These are phyloP conservation scores for Spergularia azorica DNA, from an alignment of 179 eudicot species.

Conservation along the genomic window DNA sequence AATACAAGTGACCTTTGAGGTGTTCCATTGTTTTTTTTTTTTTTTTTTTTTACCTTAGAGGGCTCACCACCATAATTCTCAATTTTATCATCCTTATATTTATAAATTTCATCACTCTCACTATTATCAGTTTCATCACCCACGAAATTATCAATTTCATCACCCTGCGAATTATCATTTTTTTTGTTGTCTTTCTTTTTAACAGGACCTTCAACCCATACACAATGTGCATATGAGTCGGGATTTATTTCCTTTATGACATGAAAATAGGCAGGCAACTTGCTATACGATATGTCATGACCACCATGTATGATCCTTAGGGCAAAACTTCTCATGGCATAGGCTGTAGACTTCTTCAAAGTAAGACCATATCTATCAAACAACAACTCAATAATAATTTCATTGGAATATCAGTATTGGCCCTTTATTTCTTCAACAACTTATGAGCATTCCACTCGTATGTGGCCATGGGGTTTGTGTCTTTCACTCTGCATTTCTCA, in stretches of 20 bases:
- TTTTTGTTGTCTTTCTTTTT: no score
- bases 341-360: not conserved
- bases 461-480: not conserved
- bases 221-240: not conserved
- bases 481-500: not conserved
- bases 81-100: no score
- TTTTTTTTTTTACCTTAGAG: no score
- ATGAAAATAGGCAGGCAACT: not conserved
- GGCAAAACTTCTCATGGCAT: not conserved
- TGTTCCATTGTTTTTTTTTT: no score
- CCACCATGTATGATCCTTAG: not conserved
- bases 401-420: not conserved
- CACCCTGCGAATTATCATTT: no score
- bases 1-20: not conserved
- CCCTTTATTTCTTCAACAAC: constrained; percentile 8
- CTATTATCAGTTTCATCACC: no score
- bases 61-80: no score
- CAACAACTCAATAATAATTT: not conserved
- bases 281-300: not conserved
- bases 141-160: no score
- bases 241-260: not conserved
- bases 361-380: not conserved
- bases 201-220: not conserved
- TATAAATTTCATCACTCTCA: no score
- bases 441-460: not conserved